Base-by-base conservation (phyloP, 2,329 filamentous ascomycete species). In the Neonectria magnoliae region DNA sequence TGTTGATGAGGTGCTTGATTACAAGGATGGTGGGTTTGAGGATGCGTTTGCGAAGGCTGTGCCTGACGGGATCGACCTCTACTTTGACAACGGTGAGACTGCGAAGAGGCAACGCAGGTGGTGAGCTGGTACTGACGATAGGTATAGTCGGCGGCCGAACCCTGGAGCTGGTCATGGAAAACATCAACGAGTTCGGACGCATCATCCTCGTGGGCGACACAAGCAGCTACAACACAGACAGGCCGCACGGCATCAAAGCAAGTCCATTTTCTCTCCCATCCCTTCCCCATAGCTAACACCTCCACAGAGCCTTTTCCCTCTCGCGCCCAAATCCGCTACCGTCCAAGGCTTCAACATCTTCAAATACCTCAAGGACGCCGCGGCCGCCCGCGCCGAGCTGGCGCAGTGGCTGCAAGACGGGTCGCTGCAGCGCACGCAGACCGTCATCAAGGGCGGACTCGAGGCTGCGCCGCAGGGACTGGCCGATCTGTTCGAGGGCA, bases 291-390 rank as follows among this genome's bases (percentile, higher is more conserved):
- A 63, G 79, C 86, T 48, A 76, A 80, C 4, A 87, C 86, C 87
- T 2, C 64, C 84, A 89, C 73, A 84, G 80, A 60, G 48, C 29
- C n/a, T 51, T 11, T 51, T 51, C n/a, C 48, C 48, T 9, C 29
- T 51, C n/a, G 48, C 48, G 16, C 48, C 48, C 29, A 51, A 51
- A 22, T 33, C 48, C n/a, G 48, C 48, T 29, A 33, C 29, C n/a
- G 87, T 92, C 82, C 84, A 90, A 77, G 91, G 91, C 0, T 93
- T 94, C 77, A 90, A 94, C 67, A 87, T 93, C 42, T 87, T 92
- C 58, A 91, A 94, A 76, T 92, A 85, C 71, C 79, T 76, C 7
- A 80, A 85, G 60, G 83, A 90, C 74, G 92, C 86, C 74, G 74
- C 83, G 0, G 75, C 80, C 45, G 92, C 90, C 1, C 79, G 85